Evolutionary conservation across 352 stramenopile genomes (phyloP).

Genomic region (Globisporangium canariense): DNA sequence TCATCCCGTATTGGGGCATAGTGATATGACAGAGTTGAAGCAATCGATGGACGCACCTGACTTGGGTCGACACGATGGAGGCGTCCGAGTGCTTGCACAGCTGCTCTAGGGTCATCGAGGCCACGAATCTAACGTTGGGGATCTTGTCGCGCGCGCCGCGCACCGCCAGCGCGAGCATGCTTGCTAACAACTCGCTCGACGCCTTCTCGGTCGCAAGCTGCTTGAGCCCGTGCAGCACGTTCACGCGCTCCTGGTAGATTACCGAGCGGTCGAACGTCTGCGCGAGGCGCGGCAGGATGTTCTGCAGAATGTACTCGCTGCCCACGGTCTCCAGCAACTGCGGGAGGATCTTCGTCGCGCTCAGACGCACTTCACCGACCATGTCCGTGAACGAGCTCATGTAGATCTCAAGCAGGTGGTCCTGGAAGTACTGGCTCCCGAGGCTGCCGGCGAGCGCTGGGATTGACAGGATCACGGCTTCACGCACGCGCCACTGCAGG

Average conservation of each 20-base stretch:
- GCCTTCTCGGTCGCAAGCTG: conserved; percentile 73
- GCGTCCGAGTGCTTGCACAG: conserved; percentile 78
- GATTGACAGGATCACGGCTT: conserved; percentile 90
- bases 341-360: conserved; percentile 84
- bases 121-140: conserved; percentile 87
- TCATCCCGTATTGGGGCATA: too few relatives aligned
- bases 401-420: conserved; percentile 87
- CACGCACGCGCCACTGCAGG: conserved; percentile 92
- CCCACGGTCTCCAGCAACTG: conserved; percentile 73
- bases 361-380: conserved; percentile 93
- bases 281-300: conserved; percentile 70
- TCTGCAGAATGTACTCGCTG: conserved; percentile 82
- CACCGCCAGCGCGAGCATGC: conserved; percentile 68
- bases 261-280: conserved; percentile 85
- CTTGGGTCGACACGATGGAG: conserved; percentile 63
- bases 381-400: conserved; percentile 91
- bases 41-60: conserved; percentile 41
- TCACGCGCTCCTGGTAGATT: conserved; percentile 86
- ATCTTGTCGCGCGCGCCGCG: conserved; percentile 81
- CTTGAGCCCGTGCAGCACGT: conserved; percentile 75
- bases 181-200: conserved; percentile 57
- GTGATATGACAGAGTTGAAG: neutral
- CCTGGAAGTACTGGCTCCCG: conserved; percentile 78
- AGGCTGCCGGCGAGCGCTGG: conserved; percentile 89
- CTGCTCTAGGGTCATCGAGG: conserved; percentile 81